Evolutionary conservation across 495 filamentous ascomycete species (phyloP).

Genomic region (Aspergillus coremiiformis): DNA sequence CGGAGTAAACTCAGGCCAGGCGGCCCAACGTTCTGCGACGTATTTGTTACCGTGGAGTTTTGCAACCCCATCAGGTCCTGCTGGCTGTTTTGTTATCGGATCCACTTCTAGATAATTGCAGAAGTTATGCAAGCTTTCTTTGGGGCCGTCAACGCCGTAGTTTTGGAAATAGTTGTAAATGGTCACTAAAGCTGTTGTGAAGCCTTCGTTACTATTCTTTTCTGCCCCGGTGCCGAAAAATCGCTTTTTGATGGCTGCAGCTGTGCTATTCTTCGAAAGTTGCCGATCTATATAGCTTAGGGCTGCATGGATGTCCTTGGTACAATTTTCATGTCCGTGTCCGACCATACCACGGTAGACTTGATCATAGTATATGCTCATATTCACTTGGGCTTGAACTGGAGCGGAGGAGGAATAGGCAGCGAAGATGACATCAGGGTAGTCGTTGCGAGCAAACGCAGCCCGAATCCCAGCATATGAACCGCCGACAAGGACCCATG

Average conservation of each 20-base stretch:
- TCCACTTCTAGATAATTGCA: conserved; percentile 43
- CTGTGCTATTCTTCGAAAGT: conserved; percentile 25
- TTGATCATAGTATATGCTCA: conserved; percentile 52
- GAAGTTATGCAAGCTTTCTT: conserved; percentile 32
- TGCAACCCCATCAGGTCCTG: conserved; percentile 35
- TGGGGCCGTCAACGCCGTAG: conserved; percentile 40
- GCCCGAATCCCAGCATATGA: conserved; percentile 52
- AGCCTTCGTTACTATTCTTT: conserved; percentile 42
- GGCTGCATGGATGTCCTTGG: conserved; percentile 45
- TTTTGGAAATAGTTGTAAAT: conserved; percentile 41
- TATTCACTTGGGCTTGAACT: conserved; percentile 46
- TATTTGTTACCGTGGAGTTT: conserved; percentile 31
- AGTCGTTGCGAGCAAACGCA: conserved; percentile 47
- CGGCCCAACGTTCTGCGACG: conserved; percentile 39
- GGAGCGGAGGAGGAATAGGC: conserved; percentile 51
- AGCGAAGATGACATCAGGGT: conserved; percentile 51
- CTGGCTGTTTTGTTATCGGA: conserved; percentile 14
- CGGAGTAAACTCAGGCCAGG: conserved; percentile 34
- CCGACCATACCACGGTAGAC: conserved; percentile 46
- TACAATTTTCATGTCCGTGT: conserved; percentile 47
- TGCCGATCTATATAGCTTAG: conserved; percentile 46
- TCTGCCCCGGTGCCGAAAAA: conserved; percentile 46
- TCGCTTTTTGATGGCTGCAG: conserved; percentile 39
- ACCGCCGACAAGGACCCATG: conserved; percentile 55
- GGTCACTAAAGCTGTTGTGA: conserved; percentile 36